Percentiles rank a stretch among this genome's conserved stretches.
Conservation (phyloP, 129 eudicot species). For the Apium graveolens region DNA sequence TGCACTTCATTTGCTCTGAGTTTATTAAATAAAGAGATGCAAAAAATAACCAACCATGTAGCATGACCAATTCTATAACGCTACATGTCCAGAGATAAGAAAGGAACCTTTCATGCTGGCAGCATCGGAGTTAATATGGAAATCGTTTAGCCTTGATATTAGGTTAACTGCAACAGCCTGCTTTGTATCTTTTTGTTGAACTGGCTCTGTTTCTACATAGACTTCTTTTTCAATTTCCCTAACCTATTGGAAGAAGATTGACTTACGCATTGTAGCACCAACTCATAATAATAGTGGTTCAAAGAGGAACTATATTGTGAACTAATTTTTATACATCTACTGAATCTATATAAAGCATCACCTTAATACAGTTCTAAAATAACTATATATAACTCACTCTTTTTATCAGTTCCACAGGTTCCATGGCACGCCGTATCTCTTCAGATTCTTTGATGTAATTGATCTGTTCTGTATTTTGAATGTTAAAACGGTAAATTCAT, state of each 20-base stretch:
- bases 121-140: slow-evolving; percentile 52
- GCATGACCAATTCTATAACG: not conserved
- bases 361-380: slow-evolving; percentile 4
- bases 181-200: slow-evolving; percentile 62
- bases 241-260: slow-evolving; percentile 35
- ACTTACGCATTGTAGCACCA: not conserved
- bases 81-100: not conserved
- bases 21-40: not conserved
- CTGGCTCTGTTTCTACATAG: slow-evolving; percentile 37
- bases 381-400: slow-evolving; percentile 42
- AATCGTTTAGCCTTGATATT: slow-evolving; percentile 58
- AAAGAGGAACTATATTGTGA: not conserved
- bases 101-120: slow-evolving; percentile 61
- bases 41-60: not conserved
- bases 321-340: not conserved
- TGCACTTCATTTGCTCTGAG: not conserved
- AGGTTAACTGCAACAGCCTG: slow-evolving; percentile 78
- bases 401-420: slow-evolving; percentile 70
- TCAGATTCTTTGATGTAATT: slow-evolving; percentile 70
- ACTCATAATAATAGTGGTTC: not conserved
- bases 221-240: slow-evolving; percentile 72
- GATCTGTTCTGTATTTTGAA: slow-evolving; percentile 35
- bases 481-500: not conserved
- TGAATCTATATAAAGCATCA: not conserved
- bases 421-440: slow-evolving; percentile 65